A percentile compares a stretch with the other conserved stretches of the same genome.
Conservation (phyloP, 2,329 filamentous ascomycete species). For the Neofusicoccum umdonicola region DNA sequence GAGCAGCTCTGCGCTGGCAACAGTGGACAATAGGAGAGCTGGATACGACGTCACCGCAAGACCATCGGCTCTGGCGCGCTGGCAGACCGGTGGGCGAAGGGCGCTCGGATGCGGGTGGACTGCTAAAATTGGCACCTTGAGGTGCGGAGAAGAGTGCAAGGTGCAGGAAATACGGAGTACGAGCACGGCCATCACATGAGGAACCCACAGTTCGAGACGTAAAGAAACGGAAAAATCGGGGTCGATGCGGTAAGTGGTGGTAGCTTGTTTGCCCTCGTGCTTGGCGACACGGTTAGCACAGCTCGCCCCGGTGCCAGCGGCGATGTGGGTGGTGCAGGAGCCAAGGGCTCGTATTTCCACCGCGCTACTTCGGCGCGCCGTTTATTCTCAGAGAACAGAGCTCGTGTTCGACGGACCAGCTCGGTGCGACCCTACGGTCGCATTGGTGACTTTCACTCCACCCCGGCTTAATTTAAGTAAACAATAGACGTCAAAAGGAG, state of each 20-base stretch:
- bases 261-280: not conserved
- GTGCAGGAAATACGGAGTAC: not conserved
- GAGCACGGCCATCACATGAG: not conserved
- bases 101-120: not conserved
- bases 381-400: not conserved
- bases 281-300: constrained; percentile 1
- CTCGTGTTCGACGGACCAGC: constrained; percentile 4
- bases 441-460: constrained; percentile 2
- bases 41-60: not conserved
- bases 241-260: not conserved
- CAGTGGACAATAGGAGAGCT: not conserved
- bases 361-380: constrained; percentile 3
- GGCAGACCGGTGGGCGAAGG: not conserved
- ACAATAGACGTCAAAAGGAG: constrained; percentile 3
- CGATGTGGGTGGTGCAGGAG: constrained; percentile 9
- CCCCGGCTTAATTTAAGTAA: constrained; percentile 2
- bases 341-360: constrained; percentile 2
- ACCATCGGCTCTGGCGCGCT: not conserved
- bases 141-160: constrained; percentile 5
- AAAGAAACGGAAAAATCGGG: not conserved
- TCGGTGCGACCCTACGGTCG: constrained; percentile 11
- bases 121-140: not conserved
- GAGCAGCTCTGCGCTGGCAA: not conserved
- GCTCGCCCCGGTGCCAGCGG: not conserved
- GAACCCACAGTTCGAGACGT: not conserved